Conservation (phyloP, 1,284 basidiomycete genomes). For the Kwoniella shivajii region DNA sequence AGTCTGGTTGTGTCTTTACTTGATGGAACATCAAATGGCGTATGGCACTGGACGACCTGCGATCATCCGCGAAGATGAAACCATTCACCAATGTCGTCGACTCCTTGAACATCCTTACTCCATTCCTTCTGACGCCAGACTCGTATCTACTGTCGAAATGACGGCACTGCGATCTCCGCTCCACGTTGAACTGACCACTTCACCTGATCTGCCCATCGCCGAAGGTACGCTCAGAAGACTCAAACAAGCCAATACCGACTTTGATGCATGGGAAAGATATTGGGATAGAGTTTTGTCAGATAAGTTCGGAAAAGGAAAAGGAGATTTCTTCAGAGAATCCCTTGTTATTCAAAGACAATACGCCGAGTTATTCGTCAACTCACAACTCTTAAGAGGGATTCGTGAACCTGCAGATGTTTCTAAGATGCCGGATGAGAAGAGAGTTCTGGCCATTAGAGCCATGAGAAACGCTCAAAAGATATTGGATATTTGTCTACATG, state of each 20-base stretch:
- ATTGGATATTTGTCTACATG: slow-evolving; percentile 51
- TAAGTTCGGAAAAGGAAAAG: slow-evolving; percentile 46
- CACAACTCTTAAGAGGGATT: slow-evolving; percentile 52
- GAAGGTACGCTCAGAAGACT: slow-evolving; percentile 48
- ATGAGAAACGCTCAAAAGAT: slow-evolving; percentile 55
- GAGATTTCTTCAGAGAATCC: slow-evolving; percentile 52
- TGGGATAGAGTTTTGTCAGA: slow-evolving; percentile 53
- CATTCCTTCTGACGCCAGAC: slow-evolving; percentile 87
- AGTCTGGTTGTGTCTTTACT: slow-evolving; percentile 86
- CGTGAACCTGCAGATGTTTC: slow-evolving; percentile 50
- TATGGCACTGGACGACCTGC: slow-evolving; percentile 90
- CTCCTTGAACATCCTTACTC: slow-evolving; percentile 84
- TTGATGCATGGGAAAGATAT: slow-evolving; percentile 54
- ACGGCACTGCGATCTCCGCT: slow-evolving; percentile 51
- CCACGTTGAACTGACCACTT: slow-evolving; percentile 51
- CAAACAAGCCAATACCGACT: slow-evolving; percentile 54
- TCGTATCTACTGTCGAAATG: slow-evolving; percentile 75
- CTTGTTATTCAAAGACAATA: slow-evolving; percentile 49
- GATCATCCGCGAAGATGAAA: slow-evolving; percentile 86
- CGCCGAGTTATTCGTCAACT: slow-evolving; percentile 54
- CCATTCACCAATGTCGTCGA: slow-evolving; percentile 75
- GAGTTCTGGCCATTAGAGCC: slow-evolving; percentile 50
- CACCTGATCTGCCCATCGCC: slow-evolving; percentile 49
- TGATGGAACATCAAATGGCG: slow-evolving; percentile 89
- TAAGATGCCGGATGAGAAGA: slow-evolving; percentile 51